Base-by-base conservation (phyloP, 2,329 filamentous ascomycete genomes). In the Hymenoscyphus salicellus region DNA sequence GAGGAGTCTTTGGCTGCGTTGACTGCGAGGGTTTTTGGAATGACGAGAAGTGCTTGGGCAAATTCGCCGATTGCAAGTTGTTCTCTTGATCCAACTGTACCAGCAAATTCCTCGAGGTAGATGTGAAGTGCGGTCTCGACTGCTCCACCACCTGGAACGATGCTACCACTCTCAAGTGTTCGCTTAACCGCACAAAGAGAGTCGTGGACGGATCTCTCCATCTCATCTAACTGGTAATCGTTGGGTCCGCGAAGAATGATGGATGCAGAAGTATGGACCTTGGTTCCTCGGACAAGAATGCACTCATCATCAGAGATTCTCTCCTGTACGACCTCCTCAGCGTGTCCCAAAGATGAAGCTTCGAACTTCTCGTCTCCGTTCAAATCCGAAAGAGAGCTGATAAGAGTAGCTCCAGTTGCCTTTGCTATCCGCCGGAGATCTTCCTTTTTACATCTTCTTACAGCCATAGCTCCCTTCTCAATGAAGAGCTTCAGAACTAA, bases 51-150 rank as follows among this genome's bases (percentile, higher is more conserved):
- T 32, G 95, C 89, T 77, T 97, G 92, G 8, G 95, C 95, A 74
- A 99, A 99, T 79, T 97, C 94, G 76, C 92, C 95, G 75, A 99
- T 98, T 69, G 95, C 95, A 61, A 99, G 88, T 82, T 99, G 95
- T 80, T 99, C 95, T 73, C 95, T 89, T 62, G 94, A 98, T 71
- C 94, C 93, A 68, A 99, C 94, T 43, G 95, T 98, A 73, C 95
- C 94, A 61, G 95, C 95, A 79, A 96, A 99, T 80, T 99, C 95
- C 82, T 99, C 95, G 38, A 99, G 86, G 81, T 98, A 99, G 77
- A 99, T 99, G 82, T 98, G 95, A 70, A 99, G 86, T 58, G 95
- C 95, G n/a, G 95, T 98, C 83, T 99, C 95, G 26, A 97, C 94
- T 55, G 95, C 95, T 76, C 94, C 95, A 70, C 95, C 95, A 70